phyloP scores from a whole-genome alignment of 495 filamentous ascomycete species.

The Aspergillus incahuasiensis region DNA sequence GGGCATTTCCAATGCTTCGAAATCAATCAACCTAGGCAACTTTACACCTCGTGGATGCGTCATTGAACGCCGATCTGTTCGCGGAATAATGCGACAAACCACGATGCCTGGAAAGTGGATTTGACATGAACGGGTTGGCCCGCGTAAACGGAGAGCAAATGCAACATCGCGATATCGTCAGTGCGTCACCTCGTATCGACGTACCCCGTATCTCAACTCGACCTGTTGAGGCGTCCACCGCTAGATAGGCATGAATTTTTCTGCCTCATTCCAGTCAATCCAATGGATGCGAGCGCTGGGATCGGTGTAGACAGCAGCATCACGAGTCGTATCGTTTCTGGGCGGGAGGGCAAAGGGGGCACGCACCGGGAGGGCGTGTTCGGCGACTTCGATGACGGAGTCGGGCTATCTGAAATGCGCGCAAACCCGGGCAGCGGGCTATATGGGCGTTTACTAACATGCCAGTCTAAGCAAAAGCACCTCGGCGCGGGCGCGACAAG shows the following conservation, averaged over 20 bases:
- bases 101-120: background rate
- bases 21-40: background rate
- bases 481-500: background rate
- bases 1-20: background rate
- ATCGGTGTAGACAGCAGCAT: background rate
- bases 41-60: background rate
- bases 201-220: background rate
- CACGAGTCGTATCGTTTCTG: background rate
- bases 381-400: background rate
- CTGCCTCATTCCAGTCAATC: background rate
- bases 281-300: background rate
- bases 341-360: background rate
- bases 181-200: background rate
- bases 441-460: background rate
- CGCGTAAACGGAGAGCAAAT: background rate
- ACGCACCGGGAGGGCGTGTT: background rate
- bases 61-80: background rate
- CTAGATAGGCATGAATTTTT: slow-evolving; percentile 10
- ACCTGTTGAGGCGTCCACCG: background rate
- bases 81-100: background rate
- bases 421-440: background rate
- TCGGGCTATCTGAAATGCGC: background rate
- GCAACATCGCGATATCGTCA: background rate
- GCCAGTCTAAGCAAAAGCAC: background rate
- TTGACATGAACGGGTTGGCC: background rate